Conservation (phyloP, 805 yeast species). For the Teunomyces atbi region DNA sequence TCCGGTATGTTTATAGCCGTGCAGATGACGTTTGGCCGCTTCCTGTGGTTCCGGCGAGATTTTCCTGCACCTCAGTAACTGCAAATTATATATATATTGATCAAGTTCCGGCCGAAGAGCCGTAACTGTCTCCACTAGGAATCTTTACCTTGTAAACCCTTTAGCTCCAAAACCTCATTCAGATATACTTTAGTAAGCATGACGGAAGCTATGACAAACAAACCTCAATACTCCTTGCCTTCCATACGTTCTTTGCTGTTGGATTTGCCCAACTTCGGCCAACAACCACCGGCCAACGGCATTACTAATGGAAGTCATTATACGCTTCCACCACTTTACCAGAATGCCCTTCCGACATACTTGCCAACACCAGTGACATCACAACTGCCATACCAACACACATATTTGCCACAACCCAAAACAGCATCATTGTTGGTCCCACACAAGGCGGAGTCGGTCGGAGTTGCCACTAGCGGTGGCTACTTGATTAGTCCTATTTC, state of each 20-base stretch:
- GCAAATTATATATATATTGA: constrained; percentile 1
- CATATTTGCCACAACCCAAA: constrained; percentile 3
- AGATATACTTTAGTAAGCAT: background rate
- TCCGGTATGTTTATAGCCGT: constrained; percentile 1
- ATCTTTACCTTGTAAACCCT: background rate
- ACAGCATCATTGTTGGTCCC: background rate
- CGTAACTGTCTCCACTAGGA: background rate
- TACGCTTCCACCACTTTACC: constrained; percentile 1
- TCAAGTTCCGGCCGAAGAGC: constrained; percentile 2
- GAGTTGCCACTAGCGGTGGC: constrained; percentile 1
- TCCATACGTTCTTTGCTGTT: constrained; percentile 34
- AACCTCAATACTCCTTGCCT: constrained; percentile 22
- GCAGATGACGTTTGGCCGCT: constrained; percentile 3
- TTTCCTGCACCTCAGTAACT: background rate
- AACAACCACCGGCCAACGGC: background rate
- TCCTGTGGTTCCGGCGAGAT: constrained; percentile 3
- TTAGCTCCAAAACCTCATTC: background rate
- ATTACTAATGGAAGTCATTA: background rate
- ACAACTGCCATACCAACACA: constrained; percentile 3
- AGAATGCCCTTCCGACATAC: background rate
- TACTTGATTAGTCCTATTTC: constrained; percentile 13
- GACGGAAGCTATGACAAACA: constrained; percentile 5
- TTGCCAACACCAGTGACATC: constrained; percentile 3
- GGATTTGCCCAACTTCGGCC: constrained; percentile 25
- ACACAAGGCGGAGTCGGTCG: background rate